Evolutionary conservation across 2,329 filamentous ascomycete genomes (phyloP).

Genomic region (Colletotrichum kahawae): DNA sequence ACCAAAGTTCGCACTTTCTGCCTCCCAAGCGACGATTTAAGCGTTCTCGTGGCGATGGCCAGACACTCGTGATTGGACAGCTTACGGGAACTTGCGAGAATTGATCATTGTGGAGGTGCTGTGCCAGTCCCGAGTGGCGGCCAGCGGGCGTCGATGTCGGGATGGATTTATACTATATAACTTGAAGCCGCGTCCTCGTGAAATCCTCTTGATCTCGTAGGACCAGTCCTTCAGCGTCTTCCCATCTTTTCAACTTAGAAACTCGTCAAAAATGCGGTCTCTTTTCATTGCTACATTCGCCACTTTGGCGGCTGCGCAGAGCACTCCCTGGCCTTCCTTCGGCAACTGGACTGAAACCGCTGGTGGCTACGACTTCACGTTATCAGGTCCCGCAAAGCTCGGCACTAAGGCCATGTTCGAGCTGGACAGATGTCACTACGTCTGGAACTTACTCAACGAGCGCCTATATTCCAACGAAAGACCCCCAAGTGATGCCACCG

Average conservation of each 20-base stretch:
- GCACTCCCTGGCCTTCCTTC: constrained; percentile 3
- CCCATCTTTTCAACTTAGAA: not conserved
- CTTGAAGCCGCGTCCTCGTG: not conserved
- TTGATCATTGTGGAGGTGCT: not conserved
- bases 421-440: constrained; percentile 17
- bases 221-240: fast-evolving
- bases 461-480: not conserved
- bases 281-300: not conserved
- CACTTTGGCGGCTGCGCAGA: not conserved
- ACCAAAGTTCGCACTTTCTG: not conserved
- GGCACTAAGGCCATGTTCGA: constrained; percentile 18
- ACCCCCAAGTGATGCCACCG: not conserved
- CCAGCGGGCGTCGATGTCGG: not conserved
- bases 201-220: not conserved
- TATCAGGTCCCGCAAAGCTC: constrained; percentile 13
- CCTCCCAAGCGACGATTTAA: not conserved
- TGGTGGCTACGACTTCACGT: constrained; percentile 1
- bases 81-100: not conserved
- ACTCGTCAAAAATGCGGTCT: not conserved
- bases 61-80: not conserved
- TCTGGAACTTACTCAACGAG: not conserved
- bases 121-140: not conserved
- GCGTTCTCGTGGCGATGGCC: not conserved
- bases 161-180: not conserved
- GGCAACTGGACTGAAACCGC: constrained; percentile 12